Conservation (phyloP, 495 filamentous ascomycete species). For the Cudoniella acicularis region DNA sequence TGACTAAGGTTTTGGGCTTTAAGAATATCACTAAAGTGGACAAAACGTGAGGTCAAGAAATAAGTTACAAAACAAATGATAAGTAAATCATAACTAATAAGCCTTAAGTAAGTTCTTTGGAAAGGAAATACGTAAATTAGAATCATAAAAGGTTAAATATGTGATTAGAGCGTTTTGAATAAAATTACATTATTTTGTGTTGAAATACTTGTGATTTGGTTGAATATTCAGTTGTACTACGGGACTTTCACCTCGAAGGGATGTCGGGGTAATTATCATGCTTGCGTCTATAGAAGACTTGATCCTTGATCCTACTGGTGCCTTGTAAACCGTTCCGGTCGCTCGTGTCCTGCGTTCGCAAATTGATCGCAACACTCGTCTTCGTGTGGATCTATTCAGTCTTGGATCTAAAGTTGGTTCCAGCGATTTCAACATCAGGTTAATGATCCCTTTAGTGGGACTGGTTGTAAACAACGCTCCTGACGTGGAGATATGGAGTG, state of each 20-base stretch:
- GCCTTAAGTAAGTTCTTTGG: constrained; percentile 4
- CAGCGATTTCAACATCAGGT: background rate
- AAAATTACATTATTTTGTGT: background rate
- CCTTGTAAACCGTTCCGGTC: background rate
- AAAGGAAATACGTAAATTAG: background rate
- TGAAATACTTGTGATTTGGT: constrained; percentile 1
- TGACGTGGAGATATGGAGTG: background rate
- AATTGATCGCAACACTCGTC: background rate
- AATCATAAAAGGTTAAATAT: background rate
- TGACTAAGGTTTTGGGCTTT: constrained; percentile 6
- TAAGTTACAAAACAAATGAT: constrained; percentile 3
- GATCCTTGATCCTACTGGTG: background rate
- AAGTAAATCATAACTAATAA: constrained; percentile 6
- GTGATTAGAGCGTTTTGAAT: background rate
- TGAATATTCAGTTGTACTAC: too few species aligned
- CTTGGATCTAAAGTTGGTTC: background rate
- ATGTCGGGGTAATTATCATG: background rate
- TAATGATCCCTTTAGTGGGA: background rate
- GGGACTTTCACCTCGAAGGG: too few species aligned
- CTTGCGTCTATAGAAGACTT: background rate
- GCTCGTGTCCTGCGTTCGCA: constrained; percentile 6
- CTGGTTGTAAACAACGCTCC: background rate
- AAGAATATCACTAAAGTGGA: constrained; percentile 4
- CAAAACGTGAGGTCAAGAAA: constrained; percentile 4
- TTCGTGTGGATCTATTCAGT: background rate